Percentiles rank a stretch among this genome's conserved stretches.
phyloP scores from a whole-genome alignment of 371 early-diverging fungal species.

The Mortierella sp. region DNA sequence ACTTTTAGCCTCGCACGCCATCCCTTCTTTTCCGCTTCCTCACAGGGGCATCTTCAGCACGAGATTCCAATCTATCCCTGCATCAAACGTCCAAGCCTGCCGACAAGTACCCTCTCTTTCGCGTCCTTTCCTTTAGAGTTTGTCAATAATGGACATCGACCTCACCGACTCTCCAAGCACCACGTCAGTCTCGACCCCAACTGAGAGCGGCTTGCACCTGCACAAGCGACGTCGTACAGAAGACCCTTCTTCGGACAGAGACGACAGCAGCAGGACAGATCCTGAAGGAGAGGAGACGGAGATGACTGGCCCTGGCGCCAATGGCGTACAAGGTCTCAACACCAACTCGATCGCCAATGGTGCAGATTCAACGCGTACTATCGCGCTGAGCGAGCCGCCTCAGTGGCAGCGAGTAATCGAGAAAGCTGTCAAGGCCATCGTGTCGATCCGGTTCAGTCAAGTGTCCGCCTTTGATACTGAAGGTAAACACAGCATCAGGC shows the following conservation, averaged over 20 bases:
- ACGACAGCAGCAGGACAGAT: conserved; percentile 37
- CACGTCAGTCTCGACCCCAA: conserved; percentile 51
- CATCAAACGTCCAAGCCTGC: too few species aligned
- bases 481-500: conserved; percentile 40
- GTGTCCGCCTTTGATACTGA: conserved; percentile 86
- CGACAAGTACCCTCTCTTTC: too few species aligned
- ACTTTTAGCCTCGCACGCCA: neutral
- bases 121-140: neutral
- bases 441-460: conserved; percentile 79
- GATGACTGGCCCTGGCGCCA: conserved; percentile 11
- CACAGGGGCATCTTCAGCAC: neutral
- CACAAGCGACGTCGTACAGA: conserved; percentile 57
- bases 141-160: conserved; percentile 42
- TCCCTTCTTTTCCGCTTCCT: neutral
- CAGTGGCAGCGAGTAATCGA: conserved; percentile 77
- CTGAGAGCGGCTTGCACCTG: conserved; percentile 48
- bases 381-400: conserved; percentile 50
- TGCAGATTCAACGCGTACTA: conserved; percentile 26
- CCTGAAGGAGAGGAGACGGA: conserved; percentile 35
- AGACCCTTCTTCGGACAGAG: conserved; percentile 55
- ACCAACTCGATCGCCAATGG: neutral
- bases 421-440: conserved; percentile 78
- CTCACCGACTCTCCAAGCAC: conserved; percentile 52
- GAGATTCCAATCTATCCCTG: too few species aligned
- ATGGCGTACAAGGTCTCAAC: conserved; percentile 8